These are phyloP conservation scores for Ascochyta clinopodiicola DNA, from an alignment of 2,329 filamentous ascomycete species.

Conservation along the genomic window DNA sequence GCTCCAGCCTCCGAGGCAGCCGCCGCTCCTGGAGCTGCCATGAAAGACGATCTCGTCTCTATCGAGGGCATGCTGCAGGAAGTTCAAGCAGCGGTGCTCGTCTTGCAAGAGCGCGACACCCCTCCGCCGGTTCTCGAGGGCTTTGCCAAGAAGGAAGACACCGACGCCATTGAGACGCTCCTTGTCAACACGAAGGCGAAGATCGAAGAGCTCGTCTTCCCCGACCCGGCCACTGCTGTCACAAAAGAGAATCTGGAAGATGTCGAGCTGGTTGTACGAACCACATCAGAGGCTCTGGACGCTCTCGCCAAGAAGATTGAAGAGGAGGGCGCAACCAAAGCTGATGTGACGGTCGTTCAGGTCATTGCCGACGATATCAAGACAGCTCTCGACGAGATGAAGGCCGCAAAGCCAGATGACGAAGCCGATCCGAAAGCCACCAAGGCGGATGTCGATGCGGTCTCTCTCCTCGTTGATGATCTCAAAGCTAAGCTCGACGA, in stretches of 20 bases:
- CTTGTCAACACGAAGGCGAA: slow-evolving; percentile 87
- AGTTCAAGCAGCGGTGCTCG: slow-evolving; percentile 65
- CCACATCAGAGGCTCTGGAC: slow-evolving; percentile 76
- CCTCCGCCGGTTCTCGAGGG: slow-evolving; percentile 52
- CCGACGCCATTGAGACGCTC: slow-evolving; percentile 88
- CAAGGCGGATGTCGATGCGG: slow-evolving; percentile 80
- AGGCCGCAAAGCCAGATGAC: slow-evolving; percentile 56
- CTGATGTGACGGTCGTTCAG: slow-evolving; percentile 79
- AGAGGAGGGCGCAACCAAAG: slow-evolving; percentile 72
- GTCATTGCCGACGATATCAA: slow-evolving; percentile 80
- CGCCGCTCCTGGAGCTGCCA: slow-evolving; percentile 50
- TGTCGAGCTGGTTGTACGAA: slow-evolving; percentile 72
- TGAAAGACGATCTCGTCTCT: slow-evolving; percentile 58
- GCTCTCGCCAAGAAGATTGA: slow-evolving; percentile 72
- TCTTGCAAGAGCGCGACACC: slow-evolving; percentile 39
- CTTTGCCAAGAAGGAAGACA: slow-evolving; percentile 77
- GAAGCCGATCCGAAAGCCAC: slow-evolving; percentile 68
- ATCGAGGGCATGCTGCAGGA: slow-evolving; percentile 57
- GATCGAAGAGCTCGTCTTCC: slow-evolving; percentile 76
- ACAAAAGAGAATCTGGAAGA: slow-evolving; percentile 66
- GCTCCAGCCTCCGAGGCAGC: slow-evolving; percentile 45
- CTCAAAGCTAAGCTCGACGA: slow-evolving; percentile 80
- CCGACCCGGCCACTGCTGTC: slow-evolving; percentile 72
- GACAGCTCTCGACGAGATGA: slow-evolving; percentile 73
- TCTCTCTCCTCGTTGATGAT: slow-evolving; percentile 83